Evolutionary conservation across 192 early-diverging fungal species (phyloP).

Genomic region (Bifiguratus adelaidae): DNA sequence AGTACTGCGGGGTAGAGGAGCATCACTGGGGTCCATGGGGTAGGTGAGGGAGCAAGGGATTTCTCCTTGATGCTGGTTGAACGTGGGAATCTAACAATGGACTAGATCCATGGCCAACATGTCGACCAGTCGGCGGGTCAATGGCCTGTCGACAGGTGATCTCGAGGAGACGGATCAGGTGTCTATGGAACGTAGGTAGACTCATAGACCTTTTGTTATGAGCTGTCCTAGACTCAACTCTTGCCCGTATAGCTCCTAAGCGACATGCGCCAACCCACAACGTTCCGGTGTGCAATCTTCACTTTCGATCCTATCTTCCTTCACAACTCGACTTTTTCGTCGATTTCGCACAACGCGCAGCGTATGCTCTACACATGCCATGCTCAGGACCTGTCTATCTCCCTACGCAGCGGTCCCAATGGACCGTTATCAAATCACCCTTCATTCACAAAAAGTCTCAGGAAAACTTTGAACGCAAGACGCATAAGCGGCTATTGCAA

Average conservation of each 20-base stretch:
- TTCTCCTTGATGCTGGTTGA: no score
- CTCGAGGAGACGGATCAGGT: no score
- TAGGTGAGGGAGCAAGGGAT: no score
- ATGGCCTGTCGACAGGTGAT: no score
- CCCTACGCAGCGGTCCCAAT: constrained; percentile 61
- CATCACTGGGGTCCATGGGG: no score
- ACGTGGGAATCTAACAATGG: no score
- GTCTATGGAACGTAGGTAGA: no score
- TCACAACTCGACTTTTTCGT: constrained; percentile 81
- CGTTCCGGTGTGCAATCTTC: constrained; percentile 62
- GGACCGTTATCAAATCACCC: constrained; percentile 85
- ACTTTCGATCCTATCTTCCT: constrained; percentile 69
- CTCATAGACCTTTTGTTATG: no score
- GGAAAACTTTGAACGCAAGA: constrained; percentile 93
- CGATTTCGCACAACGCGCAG: constrained; percentile 77
- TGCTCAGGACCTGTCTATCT: constrained; percentile 59
- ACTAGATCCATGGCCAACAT: no score
- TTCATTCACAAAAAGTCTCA: constrained; percentile 95
- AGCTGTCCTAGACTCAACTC: no score
- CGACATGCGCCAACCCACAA: constrained; percentile 48
- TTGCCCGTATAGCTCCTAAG: constrained; percentile 27
- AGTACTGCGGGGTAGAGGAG: no score
- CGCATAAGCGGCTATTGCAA: constrained; percentile 71
- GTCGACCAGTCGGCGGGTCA: no score
- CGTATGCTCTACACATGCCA: constrained; percentile 60